These are phyloP conservation scores for Botrytis deweyae DNA, from an alignment of 2,329 filamentous ascomycete species.

Conservation along the genomic window DNA sequence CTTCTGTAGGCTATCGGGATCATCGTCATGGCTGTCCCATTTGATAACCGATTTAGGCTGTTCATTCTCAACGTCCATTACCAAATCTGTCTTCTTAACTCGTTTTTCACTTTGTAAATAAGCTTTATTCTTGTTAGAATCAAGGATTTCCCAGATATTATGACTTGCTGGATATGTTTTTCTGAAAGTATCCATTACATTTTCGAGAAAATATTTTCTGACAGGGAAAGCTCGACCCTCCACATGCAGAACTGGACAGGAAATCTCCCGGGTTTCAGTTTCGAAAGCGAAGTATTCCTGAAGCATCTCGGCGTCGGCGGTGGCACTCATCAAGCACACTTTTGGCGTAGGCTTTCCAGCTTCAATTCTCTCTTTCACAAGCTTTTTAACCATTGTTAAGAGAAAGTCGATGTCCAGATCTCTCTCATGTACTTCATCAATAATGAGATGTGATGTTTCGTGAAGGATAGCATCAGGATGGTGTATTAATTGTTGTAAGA, in stretches of 20 bases:
- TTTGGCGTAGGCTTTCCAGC: slow-evolving; percentile 76
- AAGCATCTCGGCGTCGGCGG: slow-evolving; percentile 82
- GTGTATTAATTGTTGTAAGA: slow-evolving; percentile 80
- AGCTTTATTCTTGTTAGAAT: not conserved
- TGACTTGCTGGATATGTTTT: not conserved
- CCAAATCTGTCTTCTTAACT: not conserved
- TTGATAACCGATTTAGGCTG: not conserved
- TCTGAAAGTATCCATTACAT: slow-evolving; percentile 64
- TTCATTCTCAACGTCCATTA: not conserved
- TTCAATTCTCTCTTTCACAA: slow-evolving; percentile 60
- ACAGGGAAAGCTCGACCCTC: slow-evolving; percentile 85
- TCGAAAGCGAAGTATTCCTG: slow-evolving; percentile 73
- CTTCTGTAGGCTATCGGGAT: slow-evolving; percentile 6
- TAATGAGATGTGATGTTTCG: slow-evolving; percentile 86
- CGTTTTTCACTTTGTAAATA: slow-evolving; percentile 8
- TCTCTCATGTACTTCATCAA: slow-evolving; percentile 93
- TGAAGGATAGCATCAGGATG: slow-evolving; percentile 75
- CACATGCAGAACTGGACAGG: slow-evolving; percentile 79
- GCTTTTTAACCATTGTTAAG: slow-evolving; percentile 87
- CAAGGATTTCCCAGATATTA: not conserved
- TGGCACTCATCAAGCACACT: slow-evolving; percentile 91
- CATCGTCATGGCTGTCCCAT: not conserved
- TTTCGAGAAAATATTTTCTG: slow-evolving; percentile 81
- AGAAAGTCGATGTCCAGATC: slow-evolving; percentile 90
- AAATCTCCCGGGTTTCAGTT: slow-evolving; percentile 53